phyloP scores from a whole-genome alignment of 768 basidiomycete genomes.

The Pulveroboletus sp. region DNA sequence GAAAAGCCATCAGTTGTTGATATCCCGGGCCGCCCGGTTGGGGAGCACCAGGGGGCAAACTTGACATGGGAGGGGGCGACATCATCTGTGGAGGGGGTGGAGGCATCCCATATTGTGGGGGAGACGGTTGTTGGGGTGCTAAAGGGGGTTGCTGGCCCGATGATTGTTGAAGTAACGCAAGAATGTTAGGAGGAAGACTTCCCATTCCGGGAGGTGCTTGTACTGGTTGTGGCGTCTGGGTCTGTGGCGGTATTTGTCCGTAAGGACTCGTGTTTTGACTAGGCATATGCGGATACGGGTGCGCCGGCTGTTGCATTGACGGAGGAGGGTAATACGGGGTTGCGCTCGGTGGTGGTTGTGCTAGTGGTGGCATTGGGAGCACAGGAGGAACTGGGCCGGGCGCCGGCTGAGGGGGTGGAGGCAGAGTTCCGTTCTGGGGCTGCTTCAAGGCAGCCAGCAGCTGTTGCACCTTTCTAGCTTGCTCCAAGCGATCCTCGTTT shows the following conservation, averaged over 20 bases:
- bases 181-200: constrained; percentile 60
- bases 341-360: constrained; percentile 27
- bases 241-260: constrained; percentile 28
- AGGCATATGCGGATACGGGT: constrained; percentile 23
- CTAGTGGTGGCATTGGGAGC: constrained; percentile 35
- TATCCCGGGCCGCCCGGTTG: constrained; percentile 45
- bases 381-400: constrained; percentile 34
- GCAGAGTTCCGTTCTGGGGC: constrained; percentile 39
- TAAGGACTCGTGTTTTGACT: constrained; percentile 23
- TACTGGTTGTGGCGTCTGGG: constrained; percentile 28
- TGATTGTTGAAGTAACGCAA: constrained; percentile 60
- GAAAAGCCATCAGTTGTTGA: constrained; percentile 66
- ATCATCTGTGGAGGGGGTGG: constrained; percentile 42
- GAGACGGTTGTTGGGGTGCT: constrained; percentile 29
- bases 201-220: constrained; percentile 36
- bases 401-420: constrained; percentile 26
- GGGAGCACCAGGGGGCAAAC: constrained; percentile 37
- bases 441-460: constrained; percentile 78
- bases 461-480: constrained; percentile 84
- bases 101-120: constrained; percentile 36
- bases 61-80: constrained; percentile 41
- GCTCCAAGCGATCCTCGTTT: constrained; percentile 77
- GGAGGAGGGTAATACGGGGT: constrained; percentile 44
- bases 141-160: constrained; percentile 36
- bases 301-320: constrained; percentile 27